phyloP scores from a whole-genome alignment of 345 rosid genomes.

The Hibiscus syriacus region DNA sequence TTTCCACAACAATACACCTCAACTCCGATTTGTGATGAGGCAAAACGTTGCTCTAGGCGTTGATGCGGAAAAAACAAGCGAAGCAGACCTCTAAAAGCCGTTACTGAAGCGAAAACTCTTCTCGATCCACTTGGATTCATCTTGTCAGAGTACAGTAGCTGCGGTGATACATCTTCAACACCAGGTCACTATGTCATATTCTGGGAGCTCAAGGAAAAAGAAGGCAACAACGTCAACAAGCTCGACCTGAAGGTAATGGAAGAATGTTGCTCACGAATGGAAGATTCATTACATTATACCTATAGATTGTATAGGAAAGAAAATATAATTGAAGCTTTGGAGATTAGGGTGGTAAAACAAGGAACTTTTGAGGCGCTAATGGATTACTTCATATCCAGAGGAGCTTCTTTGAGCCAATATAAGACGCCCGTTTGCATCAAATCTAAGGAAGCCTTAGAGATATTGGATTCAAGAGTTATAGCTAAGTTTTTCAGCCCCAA shows the following conservation, averaged over 20 bases:
- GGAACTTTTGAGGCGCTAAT: constrained; percentile 58
- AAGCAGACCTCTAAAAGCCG: constrained; percentile 56
- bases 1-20: constrained; percentile 53
- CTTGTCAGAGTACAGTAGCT: constrained; percentile 49
- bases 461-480: constrained; percentile 59
- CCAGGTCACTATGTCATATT: constrained; percentile 64
- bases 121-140: constrained; percentile 38
- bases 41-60: constrained; percentile 41
- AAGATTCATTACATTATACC: constrained; percentile 37
- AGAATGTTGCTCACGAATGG: constrained; percentile 47
- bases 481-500: constrained; percentile 55
- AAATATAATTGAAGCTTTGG: constrained; percentile 55
- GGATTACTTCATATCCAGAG: constrained; percentile 69
- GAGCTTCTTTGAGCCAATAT: constrained; percentile 67
- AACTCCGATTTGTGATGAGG: constrained; percentile 44
- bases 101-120: constrained; percentile 25
- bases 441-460: constrained; percentile 30
- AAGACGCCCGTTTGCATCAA: constrained; percentile 64
- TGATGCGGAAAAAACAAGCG: constrained; percentile 52
- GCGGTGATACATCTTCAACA: constrained; percentile 35
- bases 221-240: constrained; percentile 6
- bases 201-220: constrained; percentile 48
- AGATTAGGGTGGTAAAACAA: constrained; percentile 58
- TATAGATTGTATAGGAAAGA: constrained; percentile 40
- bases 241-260: constrained; percentile 32